Evolutionary conservation across 768 basidiomycete species (phyloP), one percentile per base, ranked within the genome.

Genomic region (Mycena filopes): DNA sequence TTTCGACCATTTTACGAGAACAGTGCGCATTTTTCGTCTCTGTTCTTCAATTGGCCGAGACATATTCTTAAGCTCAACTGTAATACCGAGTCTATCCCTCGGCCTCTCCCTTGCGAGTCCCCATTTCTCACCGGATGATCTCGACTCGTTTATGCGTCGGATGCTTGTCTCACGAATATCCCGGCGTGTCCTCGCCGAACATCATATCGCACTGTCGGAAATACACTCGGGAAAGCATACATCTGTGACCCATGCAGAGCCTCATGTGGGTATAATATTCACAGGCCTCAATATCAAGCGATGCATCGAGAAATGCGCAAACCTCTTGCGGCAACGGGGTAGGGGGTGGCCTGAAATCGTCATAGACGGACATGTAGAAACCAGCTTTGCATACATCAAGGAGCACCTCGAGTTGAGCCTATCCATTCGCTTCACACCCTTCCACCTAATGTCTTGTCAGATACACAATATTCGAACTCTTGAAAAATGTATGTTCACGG

Each of bases 91-190:
- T 72, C 83, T 94, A 11, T 89, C 90, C 18, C 87, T 96, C 7
- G 94, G 95, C 7, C 80, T 96, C 33, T 94, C 94, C 25, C 82
- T 95, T n/a, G 88, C 93, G 0, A 95, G 94, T 18, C 90, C 88
- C 1, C 87, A 90, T 73, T 84, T 96, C 10, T 81, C 87, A 0
- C 90, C 95, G 0, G 93, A 95, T 63, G 83, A 86, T 42, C 83
- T 96, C 15, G 94, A 96, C 75, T 84, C 92, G 3, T 94, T 95
- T 76, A 94, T 95, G 91, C 86, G 89, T 25, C 88, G 94, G 25
- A 97, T 97, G 95, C 84, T 97, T 12, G 86, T 94, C 51, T 96
- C 95, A 2, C 86, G 95, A 56, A 95, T 96, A 75, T 95, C 94
- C 15, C 86, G 95, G 23, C 88, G 95, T 33, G 95, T 97, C 33